Conservation (phyloP, 805 yeast species). For the Wickerhamomyces alni region DNA sequence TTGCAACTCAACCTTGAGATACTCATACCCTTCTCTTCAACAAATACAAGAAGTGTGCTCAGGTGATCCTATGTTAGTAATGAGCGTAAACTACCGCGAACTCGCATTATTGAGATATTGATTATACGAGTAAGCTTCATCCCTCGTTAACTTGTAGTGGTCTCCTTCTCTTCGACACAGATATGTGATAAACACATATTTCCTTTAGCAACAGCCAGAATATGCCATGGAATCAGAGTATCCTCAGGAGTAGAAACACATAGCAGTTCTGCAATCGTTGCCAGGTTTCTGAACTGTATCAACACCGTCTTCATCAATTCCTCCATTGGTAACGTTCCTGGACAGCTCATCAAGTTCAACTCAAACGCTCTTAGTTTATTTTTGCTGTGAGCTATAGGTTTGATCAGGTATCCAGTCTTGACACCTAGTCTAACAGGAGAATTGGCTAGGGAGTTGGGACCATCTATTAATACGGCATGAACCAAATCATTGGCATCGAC, state of each 20-base stretch:
- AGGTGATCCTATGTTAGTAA: too few species aligned
- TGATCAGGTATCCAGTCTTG: conserved; percentile 62
- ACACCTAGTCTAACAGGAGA: conserved; percentile 67
- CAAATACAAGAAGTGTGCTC: too few species aligned
- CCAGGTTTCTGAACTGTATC: conserved; percentile 55
- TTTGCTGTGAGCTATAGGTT: conserved; percentile 26
- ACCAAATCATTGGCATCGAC: conserved; percentile 45
- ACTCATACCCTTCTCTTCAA: too few species aligned
- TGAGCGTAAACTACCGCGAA: too few species aligned
- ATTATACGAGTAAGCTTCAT: too few species aligned
- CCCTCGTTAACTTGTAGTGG: neutral
- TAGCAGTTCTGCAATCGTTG: conserved; percentile 32
- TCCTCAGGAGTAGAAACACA: conserved; percentile 27
- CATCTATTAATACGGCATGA: conserved; percentile 51
- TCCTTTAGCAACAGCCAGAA: conserved; percentile 58
- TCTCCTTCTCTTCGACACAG: conserved; percentile 30
- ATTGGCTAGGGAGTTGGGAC: conserved; percentile 61
- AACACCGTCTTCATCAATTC: conserved; percentile 50
- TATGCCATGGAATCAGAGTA: conserved; percentile 66
- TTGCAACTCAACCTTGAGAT: too few species aligned
- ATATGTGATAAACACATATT: conserved; percentile 55
- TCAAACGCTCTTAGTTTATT: conserved; percentile 41
- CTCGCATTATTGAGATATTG: too few species aligned
- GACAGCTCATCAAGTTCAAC: conserved; percentile 66
- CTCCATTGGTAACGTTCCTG: conserved; percentile 53